Evolutionary conservation across 441 rosid species (phyloP).

Genomic region (Adansonia grandidieri): DNA sequence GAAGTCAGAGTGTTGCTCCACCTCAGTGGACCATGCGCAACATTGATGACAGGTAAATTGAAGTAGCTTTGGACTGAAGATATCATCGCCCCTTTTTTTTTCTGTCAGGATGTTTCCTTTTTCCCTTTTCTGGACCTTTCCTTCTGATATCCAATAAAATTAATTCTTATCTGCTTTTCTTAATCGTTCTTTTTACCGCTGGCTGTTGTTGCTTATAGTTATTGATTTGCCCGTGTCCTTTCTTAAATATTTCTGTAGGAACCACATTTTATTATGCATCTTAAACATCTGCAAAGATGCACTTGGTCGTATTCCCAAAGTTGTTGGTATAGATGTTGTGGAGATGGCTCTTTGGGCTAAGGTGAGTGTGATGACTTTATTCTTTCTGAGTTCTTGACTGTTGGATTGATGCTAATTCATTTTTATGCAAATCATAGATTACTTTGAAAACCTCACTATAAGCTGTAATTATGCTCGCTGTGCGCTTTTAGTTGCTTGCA

Average conservation of each 20-base stretch:
- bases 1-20: conserved; percentile 95
- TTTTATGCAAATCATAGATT: neutral
- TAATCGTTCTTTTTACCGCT: neutral
- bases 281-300: conserved; percentile 87
- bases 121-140: conserved; percentile 8
- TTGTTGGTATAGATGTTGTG: conserved; percentile 95
- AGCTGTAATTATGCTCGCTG: neutral
- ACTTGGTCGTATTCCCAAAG: conserved; percentile 84
- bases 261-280: conserved; percentile 80
- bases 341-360: conserved; percentile 99
- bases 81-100: neutral
- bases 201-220: conserved; percentile 18
- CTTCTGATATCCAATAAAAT: neutral
- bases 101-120: neutral
- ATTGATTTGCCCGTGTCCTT: conserved; percentile 15
- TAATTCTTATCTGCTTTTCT: neutral
- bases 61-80: neutral
- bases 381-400: conserved; percentile 14
- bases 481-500: neutral
- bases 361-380: conserved; percentile 48
- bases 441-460: neutral
- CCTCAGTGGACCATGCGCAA: conserved; percentile 99
- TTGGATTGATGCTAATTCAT: neutral
- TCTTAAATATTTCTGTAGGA: conserved; percentile 50
- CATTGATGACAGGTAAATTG: conserved; percentile 82